Evolutionary conservation across 805 yeast genomes (phyloP).

Genomic region (Hanseniaspora lindneri): DNA sequence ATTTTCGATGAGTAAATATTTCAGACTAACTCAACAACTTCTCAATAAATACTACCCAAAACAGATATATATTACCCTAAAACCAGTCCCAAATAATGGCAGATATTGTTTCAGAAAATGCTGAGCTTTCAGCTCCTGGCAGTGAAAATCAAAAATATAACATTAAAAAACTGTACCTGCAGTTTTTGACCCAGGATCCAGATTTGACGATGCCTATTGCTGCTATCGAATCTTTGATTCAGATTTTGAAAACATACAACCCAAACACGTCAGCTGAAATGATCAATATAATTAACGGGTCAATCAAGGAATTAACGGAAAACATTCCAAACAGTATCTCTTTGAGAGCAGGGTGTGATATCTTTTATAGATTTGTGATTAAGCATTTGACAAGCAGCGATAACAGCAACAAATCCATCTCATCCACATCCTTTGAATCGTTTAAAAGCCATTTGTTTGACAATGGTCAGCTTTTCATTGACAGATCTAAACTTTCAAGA

Average conservation of each 20-base stretch:
- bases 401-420: conserved; percentile 44
- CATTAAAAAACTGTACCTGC: conserved; percentile 67
- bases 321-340: conserved; percentile 86
- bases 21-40: neutral
- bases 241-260: conserved; percentile 65
- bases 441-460: conserved; percentile 79
- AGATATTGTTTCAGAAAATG: neutral
- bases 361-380: conserved; percentile 84
- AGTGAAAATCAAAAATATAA: conserved; percentile 39
- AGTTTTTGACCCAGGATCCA: conserved; percentile 75
- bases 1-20: neutral
- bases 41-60: no score
- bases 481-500: conserved; percentile 83
- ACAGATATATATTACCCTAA: no score
- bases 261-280: conserved; percentile 92
- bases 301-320: conserved; percentile 59
- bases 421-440: conserved; percentile 84
- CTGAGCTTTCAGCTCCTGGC: neutral
- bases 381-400: conserved; percentile 29
- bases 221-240: conserved; percentile 87
- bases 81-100: neutral
- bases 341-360: conserved; percentile 92
- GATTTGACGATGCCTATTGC: conserved; percentile 99
- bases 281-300: conserved; percentile 65
- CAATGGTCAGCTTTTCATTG: conserved; percentile 83